Evolutionary conservation across 805 yeast genomes (phyloP), one percentile per base, ranked within the genome.

Genomic region (Ogataea neopini): DNA sequence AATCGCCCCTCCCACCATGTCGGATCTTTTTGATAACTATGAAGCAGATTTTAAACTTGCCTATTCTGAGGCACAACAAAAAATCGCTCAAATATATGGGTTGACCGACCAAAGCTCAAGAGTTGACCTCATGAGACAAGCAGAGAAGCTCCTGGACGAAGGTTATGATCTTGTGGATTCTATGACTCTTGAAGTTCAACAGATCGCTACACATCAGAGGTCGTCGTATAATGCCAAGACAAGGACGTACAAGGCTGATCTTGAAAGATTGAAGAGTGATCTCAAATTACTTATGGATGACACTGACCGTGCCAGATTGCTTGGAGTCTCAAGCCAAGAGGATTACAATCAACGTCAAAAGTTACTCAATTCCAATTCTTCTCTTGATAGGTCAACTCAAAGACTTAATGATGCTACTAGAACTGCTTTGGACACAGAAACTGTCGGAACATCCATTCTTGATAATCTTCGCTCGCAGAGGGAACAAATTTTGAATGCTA

Each of bases 371-470:
- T 88, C 88, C 51, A 88, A 88, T 60, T 84, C 89, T 2, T 76
- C 94, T 3, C 74, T 94, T 49, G 96, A 88, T 55, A 76, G 94
- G 54, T 80, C 95, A 1, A 79, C 89, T 1, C 92, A 91, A 52
- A 77, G 96, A 57, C 74, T 94, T 40, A 77, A 85, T 50, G 97
- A 94, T 40, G 85, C 94, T 17, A 95, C 92, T 53, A 76, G 97
- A 56, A 75, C 90, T 2, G 99, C 98, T 6, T 73, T 86, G 44
- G 99, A 94, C 58, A 90, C 99, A 0, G 99, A 94, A 67, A 75
- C 76, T 26, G 82, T 94, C 43, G 99, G 99, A 1, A 88, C 97
- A 11, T 85, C 86, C 54, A 94, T 94, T 44, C 76, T 94, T 69
- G 83, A 82, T 58, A 96, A 92, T 63, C 72, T 94, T 55, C 77